Conservation (phyloP, 208 protist species). For the Leishmania arabica region DNA sequence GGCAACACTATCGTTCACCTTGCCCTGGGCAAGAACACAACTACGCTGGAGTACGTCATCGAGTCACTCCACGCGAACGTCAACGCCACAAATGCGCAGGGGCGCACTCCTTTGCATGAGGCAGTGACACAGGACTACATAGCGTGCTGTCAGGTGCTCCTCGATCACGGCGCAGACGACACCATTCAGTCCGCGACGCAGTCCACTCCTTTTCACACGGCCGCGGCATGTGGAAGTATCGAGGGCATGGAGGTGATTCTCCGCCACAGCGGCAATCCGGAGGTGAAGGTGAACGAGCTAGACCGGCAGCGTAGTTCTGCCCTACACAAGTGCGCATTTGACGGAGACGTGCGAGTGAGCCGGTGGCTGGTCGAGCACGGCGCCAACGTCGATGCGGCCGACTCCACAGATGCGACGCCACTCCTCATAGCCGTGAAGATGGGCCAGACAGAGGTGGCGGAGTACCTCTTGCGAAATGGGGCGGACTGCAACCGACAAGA, state of each 20-base stretch:
- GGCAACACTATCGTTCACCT: conserved; percentile 88
- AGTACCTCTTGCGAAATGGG: conserved; percentile 74
- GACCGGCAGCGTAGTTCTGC: conserved; percentile 84
- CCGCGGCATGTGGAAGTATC: conserved; percentile 87
- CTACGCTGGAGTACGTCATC: conserved; percentile 73
- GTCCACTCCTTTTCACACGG: conserved; percentile 91
- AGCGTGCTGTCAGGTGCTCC: conserved; percentile 81
- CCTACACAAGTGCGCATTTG: conserved; percentile 91
- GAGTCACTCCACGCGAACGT: conserved; percentile 66
- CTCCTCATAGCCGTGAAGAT: conserved; percentile 92
- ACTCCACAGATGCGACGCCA: conserved; percentile 74
- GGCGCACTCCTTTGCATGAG: conserved; percentile 88
- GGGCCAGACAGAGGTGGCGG: conserved; percentile 71
- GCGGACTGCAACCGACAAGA: conserved; percentile 79
- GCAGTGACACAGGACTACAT: conserved; percentile 85
- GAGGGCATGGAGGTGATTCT: conserved; percentile 90
- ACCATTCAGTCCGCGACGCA: conserved; percentile 79
- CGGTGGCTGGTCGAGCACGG: conserved; percentile 90
- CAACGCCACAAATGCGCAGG: conserved; percentile 82
- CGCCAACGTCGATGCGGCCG: conserved; percentile 74
- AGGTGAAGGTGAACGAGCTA: conserved; percentile 81
- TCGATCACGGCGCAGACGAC: conserved; percentile 82
- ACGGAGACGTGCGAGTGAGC: conserved; percentile 88
- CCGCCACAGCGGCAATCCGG: conserved; percentile 60
- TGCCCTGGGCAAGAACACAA: conserved; percentile 67